These are phyloP conservation scores for Aspergillus neoniger DNA, from an alignment of 2,329 filamentous ascomycete species.

Conservation along the genomic window DNA sequence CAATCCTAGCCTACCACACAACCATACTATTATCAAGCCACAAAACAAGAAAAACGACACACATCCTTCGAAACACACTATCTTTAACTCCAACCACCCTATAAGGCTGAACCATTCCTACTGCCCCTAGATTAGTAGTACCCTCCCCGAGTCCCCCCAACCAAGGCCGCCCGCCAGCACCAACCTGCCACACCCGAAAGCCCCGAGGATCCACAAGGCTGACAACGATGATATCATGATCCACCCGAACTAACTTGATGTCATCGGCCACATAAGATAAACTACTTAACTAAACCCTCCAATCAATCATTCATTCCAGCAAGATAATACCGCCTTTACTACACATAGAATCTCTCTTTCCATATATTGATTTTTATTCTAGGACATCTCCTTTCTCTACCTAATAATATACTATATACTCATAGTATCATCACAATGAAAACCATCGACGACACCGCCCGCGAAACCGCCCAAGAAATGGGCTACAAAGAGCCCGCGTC, in stretches of 20 bases:
- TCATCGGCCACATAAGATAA: constrained; percentile 1
- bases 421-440: not conserved
- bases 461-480: not conserved
- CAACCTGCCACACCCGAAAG: not conserved
- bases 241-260: constrained; percentile 6
- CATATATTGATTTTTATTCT: too few species aligned
- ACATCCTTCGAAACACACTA: too few species aligned
- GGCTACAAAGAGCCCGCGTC: not conserved
- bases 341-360: too few species aligned
- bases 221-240: constrained; percentile 15
- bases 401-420: too few species aligned
- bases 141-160: too few species aligned
- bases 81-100: too few species aligned
- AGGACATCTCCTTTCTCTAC: too few species aligned
- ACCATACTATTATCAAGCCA: too few species aligned
- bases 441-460: not conserved
- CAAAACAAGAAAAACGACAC: too few species aligned
- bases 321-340: not conserved
- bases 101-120: too few species aligned
- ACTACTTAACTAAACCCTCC: not conserved
- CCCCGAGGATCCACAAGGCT: constrained; percentile 1
- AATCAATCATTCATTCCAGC: not conserved
- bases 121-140: too few species aligned
- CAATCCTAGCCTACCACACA: too few species aligned
- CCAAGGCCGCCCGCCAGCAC: not conserved